Base-by-base conservation (phyloP, 257 asterid species). In the Scutellaria baicalensis region DNA sequence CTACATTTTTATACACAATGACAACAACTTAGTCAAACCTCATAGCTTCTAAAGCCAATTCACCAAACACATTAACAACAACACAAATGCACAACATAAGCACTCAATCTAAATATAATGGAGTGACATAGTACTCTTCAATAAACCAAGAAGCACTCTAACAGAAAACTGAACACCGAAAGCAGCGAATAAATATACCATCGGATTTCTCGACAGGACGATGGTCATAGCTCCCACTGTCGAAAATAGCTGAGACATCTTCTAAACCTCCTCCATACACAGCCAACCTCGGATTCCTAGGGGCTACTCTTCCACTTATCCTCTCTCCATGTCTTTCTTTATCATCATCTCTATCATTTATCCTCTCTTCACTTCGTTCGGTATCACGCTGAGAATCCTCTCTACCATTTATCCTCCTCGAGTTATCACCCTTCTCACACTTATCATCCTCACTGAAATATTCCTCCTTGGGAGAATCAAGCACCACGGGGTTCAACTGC, bases 201-300 rank as follows among this genome's bases (percentile, higher is more conserved):
- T 79, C 79, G 39, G 89, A 69, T 51, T 75, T 83, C 59, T 79
- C 81, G 14, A 75, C 72, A 52, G 69, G 71, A 27, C 56, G 68
- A 40, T 85, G 84, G 20, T 81, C 89, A 78, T 94, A 91, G 43
- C 47, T 75, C 64, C 79, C 89, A 68, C 93, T 83, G 13, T 59
- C 81, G 74, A 94, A 91, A 71, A 85, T 68, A 62, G 89, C 87
- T 0, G 91, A 82, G 64, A 94, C 83, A 69, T 88, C 95, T 43
- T 91, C 97, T 84, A 94, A 79, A 60, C 96, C 97, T 27, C 81
- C 87, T 8, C 97, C 97, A 58, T 89, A 89, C 69, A 89, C 97
- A 2, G 92, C 97, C 80, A 78, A 66, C 80, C 96, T 89, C n/a
- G 97, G 99, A 64, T 91, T 88, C 83, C 85, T 88, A 12, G 97